phyloP scores from a whole-genome alignment of 1,284 basidiomycete genomes.

The Cutaneotrichosporon mucoides region DNA sequence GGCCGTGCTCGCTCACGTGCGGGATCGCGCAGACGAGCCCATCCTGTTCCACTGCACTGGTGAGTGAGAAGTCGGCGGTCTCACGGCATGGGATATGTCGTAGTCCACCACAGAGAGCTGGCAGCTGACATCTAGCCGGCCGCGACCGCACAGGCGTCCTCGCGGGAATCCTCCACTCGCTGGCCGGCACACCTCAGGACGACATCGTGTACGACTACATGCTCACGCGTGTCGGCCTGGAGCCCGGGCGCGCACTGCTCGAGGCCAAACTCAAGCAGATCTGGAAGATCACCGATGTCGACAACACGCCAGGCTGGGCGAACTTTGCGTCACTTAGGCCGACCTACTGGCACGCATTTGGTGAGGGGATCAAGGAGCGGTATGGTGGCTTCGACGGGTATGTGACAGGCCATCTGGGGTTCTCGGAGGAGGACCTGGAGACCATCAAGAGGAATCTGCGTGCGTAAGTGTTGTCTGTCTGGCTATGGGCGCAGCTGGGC shows the following conservation, averaged over 20 bases:
- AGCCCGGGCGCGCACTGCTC: conserved; percentile 15
- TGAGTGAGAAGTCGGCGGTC: background rate
- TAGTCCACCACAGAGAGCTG: too few relatives aligned
- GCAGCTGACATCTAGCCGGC: conserved; percentile 8
- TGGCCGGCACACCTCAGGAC: conserved; percentile 9
- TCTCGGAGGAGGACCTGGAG: conserved; percentile 6
- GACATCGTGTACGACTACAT: conserved; percentile 14
- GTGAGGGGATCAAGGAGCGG: background rate
- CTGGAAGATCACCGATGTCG: background rate
- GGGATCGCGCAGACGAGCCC: conserved; percentile 5
- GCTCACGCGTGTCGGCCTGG: conserved; percentile 18
- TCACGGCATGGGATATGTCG: background rate
- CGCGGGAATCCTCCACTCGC: conserved; percentile 13
- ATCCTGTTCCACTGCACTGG: conserved; percentile 20
- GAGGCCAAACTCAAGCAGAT: background rate
- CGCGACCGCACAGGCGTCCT: conserved; percentile 19
- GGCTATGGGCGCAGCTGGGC: too few relatives aligned
- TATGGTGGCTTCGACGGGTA: conserved; percentile 18
- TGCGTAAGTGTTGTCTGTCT: too few relatives aligned
- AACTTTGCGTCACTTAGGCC: conserved; percentile 12
- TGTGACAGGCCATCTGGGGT: conserved; percentile 5
- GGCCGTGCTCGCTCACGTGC: conserved; percentile 15
- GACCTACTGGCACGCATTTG: conserved; percentile 3
- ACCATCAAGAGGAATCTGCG: conserved; percentile 12
- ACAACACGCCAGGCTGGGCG: conserved; percentile 5